phyloP scores from a whole-genome alignment of 2,329 filamentous ascomycete species.

The Alternaria triticimaculans region DNA sequence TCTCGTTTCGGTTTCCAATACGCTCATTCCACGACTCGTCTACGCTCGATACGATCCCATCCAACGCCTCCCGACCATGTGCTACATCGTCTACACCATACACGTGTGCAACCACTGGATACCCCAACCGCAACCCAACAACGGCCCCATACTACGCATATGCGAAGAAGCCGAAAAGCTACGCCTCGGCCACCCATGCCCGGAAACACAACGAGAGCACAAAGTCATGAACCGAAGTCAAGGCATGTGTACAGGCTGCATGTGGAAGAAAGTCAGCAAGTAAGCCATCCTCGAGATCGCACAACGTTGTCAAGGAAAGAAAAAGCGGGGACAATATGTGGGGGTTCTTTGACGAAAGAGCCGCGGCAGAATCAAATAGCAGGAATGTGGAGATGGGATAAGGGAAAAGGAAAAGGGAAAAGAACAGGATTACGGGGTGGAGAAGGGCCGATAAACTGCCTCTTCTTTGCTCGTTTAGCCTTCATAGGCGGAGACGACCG shows the following conservation, averaged over 20 bases:
- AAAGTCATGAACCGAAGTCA: constrained; percentile 41
- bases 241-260: constrained; percentile 39
- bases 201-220: constrained; percentile 36
- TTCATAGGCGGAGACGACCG: background rate
- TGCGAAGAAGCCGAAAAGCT: constrained; percentile 36
- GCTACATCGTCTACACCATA: constrained; percentile 42
- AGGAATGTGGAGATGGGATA: background rate
- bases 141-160: constrained; percentile 37
- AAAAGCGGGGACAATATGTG: constrained; percentile 6
- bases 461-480: background rate
- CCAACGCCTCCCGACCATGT: constrained; percentile 28
- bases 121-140: constrained; percentile 34
- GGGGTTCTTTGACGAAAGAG: background rate
- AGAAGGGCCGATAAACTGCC: background rate
- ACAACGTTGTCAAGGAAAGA: background rate
- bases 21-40: background rate
- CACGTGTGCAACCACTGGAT: constrained; percentile 44
- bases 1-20: background rate
- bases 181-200: constrained; percentile 36
- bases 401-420: background rate
- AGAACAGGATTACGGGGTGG: background rate
- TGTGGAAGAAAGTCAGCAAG: constrained; percentile 33
- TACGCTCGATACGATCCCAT: background rate
- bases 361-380: background rate
- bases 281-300: background rate